Conservation (phyloP, 2,329 filamentous ascomycete genomes). For the Phaeosphaeriaceae sp. region DNA sequence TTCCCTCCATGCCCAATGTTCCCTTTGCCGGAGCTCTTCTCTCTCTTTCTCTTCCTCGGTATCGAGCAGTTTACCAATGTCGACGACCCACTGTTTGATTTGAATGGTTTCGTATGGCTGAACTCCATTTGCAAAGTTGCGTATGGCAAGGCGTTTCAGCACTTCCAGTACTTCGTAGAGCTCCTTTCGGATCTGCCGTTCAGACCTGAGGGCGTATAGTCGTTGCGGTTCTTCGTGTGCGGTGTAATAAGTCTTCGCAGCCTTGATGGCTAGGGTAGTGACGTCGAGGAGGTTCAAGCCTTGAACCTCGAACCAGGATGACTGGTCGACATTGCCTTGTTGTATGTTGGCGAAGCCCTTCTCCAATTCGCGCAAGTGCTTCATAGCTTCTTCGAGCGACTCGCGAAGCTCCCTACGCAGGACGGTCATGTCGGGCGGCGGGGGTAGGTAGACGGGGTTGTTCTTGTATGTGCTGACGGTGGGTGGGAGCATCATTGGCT, state of each 20-base stretch:
- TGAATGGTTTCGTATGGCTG: conserved; percentile 76
- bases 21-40: conserved; percentile 72
- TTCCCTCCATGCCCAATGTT: conserved; percentile 79
- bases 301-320: conserved; percentile 84
- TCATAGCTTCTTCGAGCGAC: conserved; percentile 71
- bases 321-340: conserved; percentile 47
- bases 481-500: conserved; percentile 87
- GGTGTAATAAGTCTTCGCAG: conserved; percentile 96
- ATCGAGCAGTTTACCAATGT: conserved; percentile 77
- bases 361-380: conserved; percentile 68
- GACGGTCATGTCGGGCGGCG: conserved; percentile 80
- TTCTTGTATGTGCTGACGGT: conserved; percentile 96
- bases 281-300: conserved; percentile 92
- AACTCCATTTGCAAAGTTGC: conserved; percentile 84
- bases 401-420: conserved; percentile 73
- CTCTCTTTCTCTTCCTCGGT: conserved; percentile 80
- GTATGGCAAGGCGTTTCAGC: conserved; percentile 86
- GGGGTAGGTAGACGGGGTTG: conserved; percentile 79
- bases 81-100: conserved; percentile 79
- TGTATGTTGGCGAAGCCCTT: conserved; percentile 33
- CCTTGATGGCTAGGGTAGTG: conserved; percentile 91
- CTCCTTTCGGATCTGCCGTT: conserved; percentile 83
- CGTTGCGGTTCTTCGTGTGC: conserved; percentile 86
- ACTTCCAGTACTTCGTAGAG: conserved; percentile 87
- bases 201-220: conserved; percentile 84